Evolutionary conservation across 2,329 filamentous ascomycete species (phyloP).

Genomic region (Xylaria sp.): DNA sequence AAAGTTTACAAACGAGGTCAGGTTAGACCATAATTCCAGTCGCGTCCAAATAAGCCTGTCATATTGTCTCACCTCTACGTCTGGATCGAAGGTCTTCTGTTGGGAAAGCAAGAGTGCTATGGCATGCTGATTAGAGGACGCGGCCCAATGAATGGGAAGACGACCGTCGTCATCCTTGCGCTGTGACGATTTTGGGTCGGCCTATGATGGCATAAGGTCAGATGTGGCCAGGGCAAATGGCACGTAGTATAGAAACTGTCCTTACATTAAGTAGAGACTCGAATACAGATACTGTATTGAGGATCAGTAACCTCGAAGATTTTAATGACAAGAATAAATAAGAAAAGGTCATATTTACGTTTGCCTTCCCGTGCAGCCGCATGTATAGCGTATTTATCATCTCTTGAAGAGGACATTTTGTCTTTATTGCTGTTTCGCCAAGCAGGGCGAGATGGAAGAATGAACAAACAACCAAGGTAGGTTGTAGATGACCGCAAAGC

Average conservation of each 20-base stretch:
- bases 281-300: conserved; percentile 69
- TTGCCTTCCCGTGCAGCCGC: conserved; percentile 86
- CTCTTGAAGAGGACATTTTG: conserved; percentile 51
- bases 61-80: conserved; percentile 71
- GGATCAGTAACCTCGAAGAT: conserved; percentile 13
- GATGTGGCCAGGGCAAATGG: background rate
- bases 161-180: conserved; percentile 86
- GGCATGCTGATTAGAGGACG: conserved; percentile 80
- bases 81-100: conserved; percentile 80
- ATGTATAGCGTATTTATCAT: conserved; percentile 81
- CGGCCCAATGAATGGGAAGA: conserved; percentile 93
- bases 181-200: conserved; percentile 80
- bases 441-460: background rate
- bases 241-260: conserved; percentile 2
- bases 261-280: conserved; percentile 79
- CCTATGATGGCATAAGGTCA: conserved; percentile 58
- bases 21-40: conserved; percentile 12
- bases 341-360: conserved; percentile 65
- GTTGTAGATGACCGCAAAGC: conserved; percentile 2
- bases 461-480: background rate
- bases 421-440: background rate
- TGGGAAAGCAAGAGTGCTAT: conserved; percentile 80
- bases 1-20: conserved; percentile 10
- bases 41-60: background rate
- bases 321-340: background rate